These are phyloP conservation scores for Boletus subcaerulescens DNA, from an alignment of 768 basidiomycete genomes.

Conservation along the genomic window DNA sequence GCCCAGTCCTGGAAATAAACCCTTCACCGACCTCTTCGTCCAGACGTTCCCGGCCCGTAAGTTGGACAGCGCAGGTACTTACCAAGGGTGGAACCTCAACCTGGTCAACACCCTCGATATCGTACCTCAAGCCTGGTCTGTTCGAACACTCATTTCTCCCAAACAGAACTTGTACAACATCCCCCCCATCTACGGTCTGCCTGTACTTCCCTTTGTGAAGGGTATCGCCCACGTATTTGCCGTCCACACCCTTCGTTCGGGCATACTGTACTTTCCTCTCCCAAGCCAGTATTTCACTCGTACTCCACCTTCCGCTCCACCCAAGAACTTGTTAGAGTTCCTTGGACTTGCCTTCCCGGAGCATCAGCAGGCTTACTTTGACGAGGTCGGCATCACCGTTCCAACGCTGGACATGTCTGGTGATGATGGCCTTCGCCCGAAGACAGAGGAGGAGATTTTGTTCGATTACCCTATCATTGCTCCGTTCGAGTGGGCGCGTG, in stretches of 20 bases:
- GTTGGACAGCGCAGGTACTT: not conserved
- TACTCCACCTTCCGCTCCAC: not conserved
- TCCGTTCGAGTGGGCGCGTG: slow-evolving; percentile 9
- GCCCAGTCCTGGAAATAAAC: slow-evolving; percentile 10
- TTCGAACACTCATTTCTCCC: not conserved
- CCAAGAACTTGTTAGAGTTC: not conserved
- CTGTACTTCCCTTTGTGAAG: not conserved
- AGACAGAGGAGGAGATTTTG: not conserved
- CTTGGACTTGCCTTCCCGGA: not conserved
- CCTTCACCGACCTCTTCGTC: slow-evolving; percentile 3
- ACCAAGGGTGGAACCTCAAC: slow-evolving; percentile 19
- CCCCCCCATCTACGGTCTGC: slow-evolving; percentile 8
- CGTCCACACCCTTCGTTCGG: not conserved
- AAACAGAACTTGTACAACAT: slow-evolving; percentile 15
- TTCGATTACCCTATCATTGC: slow-evolving; percentile 6
- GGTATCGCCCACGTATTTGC: not conserved
- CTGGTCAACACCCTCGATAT: slow-evolving; percentile 15
- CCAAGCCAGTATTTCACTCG: slow-evolving; percentile 1
- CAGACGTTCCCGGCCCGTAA: not conserved
- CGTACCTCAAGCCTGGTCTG: slow-evolving; percentile 14
- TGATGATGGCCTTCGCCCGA: not conserved
- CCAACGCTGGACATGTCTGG: not conserved
- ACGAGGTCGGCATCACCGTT: not conserved
- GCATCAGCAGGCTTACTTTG: not conserved
- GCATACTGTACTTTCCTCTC: slow-evolving; percentile 6